Evolutionary conservation across 768 basidiomycete genomes (phyloP).

Genomic region (Russula earlei): DNA sequence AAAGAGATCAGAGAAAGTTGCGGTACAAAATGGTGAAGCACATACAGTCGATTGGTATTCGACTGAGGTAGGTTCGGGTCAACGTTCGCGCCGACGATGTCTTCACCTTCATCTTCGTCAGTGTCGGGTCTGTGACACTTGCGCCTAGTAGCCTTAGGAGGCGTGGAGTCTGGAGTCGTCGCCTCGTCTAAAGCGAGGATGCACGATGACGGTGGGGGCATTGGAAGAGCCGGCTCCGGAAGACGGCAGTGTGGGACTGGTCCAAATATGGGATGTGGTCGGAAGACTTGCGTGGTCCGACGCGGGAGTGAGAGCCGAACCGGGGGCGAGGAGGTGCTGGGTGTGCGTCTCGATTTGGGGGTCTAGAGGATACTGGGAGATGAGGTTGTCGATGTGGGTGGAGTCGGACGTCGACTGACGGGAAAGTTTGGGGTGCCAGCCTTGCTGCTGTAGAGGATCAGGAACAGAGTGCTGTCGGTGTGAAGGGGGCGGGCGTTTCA

Average conservation of each 20-base stretch:
- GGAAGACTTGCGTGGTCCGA: conserved; percentile 1
- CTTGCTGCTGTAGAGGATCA: not conserved
- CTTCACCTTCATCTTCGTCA: conserved; percentile 7
- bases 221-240: not conserved
- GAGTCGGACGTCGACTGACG: not conserved
- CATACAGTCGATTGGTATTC: conserved; percentile 15
- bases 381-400: not conserved
- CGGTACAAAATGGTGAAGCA: not conserved
- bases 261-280: not conserved
- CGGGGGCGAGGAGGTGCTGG: not conserved
- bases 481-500: not conserved
- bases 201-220: not conserved
- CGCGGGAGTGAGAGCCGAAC: not conserved
- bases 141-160: not conserved
- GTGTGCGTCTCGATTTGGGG: not conserved
- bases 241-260: conserved; percentile 1
- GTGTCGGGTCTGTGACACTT: conserved; percentile 8
- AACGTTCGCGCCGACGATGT: not conserved
- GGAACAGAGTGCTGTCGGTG: not conserved
- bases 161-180: not conserved
- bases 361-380: not conserved
- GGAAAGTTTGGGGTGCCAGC: not conserved
- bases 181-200: not conserved
- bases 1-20: not conserved
- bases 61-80: not conserved